Conservation (phyloP, 164 flowering plant species). For the Sextonia rubra region DNA sequence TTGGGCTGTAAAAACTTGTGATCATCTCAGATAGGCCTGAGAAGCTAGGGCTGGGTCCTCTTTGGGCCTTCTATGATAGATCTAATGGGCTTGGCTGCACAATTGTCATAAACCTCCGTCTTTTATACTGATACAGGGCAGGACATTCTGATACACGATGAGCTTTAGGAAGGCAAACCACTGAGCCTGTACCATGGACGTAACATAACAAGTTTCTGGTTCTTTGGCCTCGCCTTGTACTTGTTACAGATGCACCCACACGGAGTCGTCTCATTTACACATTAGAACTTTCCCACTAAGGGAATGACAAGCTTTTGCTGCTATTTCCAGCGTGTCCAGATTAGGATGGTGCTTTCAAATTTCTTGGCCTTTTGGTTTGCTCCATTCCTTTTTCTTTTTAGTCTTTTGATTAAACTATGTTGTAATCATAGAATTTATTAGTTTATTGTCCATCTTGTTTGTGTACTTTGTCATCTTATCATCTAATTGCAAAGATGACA, state of each 20-base stretch:
- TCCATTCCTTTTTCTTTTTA: neutral
- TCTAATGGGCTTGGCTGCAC: too few species aligned
- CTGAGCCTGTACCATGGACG: constrained; percentile 8
- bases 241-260: constrained; percentile 3
- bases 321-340: neutral
- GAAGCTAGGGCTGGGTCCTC: too few species aligned
- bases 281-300: neutral
- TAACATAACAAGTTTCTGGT: constrained; percentile 3
- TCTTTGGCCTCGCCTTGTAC: neutral
- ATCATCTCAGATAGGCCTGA: too few species aligned
- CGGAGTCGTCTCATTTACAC: neutral
- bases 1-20: too few species aligned
- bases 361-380: neutral
- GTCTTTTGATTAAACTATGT: neutral
- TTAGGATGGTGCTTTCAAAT: neutral
- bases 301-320: neutral
- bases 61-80: too few species aligned
- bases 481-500: neutral
- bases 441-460: neutral
- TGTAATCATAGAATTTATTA: neutral
- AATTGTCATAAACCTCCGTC: too few species aligned
- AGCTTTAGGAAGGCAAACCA: constrained; percentile 32
- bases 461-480: neutral
- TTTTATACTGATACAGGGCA: neutral
- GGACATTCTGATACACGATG: constrained; percentile 44